Conservation (phyloP, 148 eudicot genomes). For the Rhododendron henanense region DNA sequence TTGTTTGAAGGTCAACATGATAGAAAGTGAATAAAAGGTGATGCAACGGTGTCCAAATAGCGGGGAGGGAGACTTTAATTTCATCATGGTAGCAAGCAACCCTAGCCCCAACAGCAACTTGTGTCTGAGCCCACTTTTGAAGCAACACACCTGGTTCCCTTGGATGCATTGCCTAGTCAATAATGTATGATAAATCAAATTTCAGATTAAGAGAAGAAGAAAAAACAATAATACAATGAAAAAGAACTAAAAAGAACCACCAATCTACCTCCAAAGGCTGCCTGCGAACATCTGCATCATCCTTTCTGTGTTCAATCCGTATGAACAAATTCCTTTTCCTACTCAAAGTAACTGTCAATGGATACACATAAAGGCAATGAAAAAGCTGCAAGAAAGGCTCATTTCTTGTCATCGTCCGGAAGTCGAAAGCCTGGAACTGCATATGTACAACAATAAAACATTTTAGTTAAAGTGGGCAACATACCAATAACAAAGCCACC, state of each 20-base stretch:
- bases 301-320: slow-evolving; percentile 91
- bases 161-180: slow-evolving; percentile 74
- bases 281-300: slow-evolving; percentile 82
- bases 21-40: slow-evolving; percentile 95
- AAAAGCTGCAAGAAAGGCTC: slow-evolving; percentile 98
- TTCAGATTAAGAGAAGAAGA: neutral
- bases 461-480: neutral
- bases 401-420: slow-evolving; percentile 90
- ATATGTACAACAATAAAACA: slow-evolving; percentile 13
- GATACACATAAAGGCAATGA: slow-evolving; percentile 97
- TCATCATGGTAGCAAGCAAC: slow-evolving; percentile 96
- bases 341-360: slow-evolving; percentile 84
- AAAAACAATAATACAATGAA: neutral
- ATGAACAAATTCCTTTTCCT: slow-evolving; percentile 95
- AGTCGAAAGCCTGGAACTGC: slow-evolving; percentile 98
- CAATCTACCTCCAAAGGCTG: slow-evolving; percentile 80
- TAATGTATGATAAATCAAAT: neutral
- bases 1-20: slow-evolving; percentile 97
- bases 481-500: neutral
- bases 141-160: slow-evolving; percentile 75
- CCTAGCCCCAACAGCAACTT: slow-evolving; percentile 90
- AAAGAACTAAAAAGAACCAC: neutral
- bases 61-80: slow-evolving; percentile 86
- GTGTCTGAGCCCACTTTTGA: slow-evolving; percentile 88
- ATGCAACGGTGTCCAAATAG: slow-evolving; percentile 85